phyloP scores from a whole-genome alignment of 2,329 filamentous ascomycete species.

The Beauveria varroae region DNA sequence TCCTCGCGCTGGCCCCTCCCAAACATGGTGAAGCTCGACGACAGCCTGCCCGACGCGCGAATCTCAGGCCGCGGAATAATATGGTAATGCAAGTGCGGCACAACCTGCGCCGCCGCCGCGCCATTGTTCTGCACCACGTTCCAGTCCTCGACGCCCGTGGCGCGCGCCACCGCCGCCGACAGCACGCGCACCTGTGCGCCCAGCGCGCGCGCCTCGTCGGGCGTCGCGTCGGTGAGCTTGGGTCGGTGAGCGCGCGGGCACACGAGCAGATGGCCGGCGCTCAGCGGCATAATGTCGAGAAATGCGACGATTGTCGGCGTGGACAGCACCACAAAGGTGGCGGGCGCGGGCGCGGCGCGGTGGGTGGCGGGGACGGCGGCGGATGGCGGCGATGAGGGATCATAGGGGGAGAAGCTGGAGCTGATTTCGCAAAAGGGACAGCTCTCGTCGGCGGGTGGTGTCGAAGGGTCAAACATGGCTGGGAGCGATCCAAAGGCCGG shows the following conservation, averaged over 20 bases:
- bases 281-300: conserved; percentile 86
- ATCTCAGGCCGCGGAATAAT: conserved; percentile 78
- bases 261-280: conserved; percentile 74
- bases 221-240: conserved; percentile 65
- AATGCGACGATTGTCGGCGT: conserved; percentile 76
- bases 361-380: conserved; percentile 26
- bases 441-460: conserved; percentile 23
- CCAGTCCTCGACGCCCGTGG: conserved; percentile 73
- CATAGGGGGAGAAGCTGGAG: conserved; percentile 38
- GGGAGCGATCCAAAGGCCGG: neutral
- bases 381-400: conserved; percentile 36
- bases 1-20: conserved; percentile 65
- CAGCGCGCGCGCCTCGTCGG: conserved; percentile 58
- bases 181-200: conserved; percentile 63
- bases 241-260: conserved; percentile 69
- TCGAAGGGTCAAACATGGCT: conserved; percentile 28
- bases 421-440: conserved; percentile 61
- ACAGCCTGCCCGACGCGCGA: conserved; percentile 42
- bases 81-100: conserved; percentile 91
- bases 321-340: conserved; percentile 64
- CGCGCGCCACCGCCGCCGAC: conserved; percentile 59
- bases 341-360: conserved; percentile 23
- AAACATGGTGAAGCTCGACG: conserved; percentile 75
- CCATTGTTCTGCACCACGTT: conserved; percentile 98
- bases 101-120: conserved; percentile 80